Conservation (phyloP, 129 eudicot genomes). For the Apium graveolens region DNA sequence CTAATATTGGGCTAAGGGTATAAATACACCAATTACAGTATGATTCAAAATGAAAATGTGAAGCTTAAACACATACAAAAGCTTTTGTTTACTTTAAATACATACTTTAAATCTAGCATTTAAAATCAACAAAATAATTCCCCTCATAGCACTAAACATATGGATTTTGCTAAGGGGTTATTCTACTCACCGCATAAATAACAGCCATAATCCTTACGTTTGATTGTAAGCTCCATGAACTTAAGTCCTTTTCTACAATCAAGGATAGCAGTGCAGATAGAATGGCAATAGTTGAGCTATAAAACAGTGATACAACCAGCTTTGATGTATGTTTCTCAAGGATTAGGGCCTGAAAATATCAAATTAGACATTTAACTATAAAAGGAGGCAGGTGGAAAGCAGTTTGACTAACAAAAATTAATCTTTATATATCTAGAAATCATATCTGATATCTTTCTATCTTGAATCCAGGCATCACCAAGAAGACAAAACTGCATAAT, state of each 20-base stretch:
- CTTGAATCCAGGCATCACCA: background rate
- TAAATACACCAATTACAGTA: background rate
- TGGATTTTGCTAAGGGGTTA: background rate
- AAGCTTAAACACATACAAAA: background rate
- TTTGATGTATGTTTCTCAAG: slow-evolving; percentile 55
- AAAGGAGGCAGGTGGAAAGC: background rate
- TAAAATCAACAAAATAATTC: background rate
- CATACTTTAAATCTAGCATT: too few species aligned
- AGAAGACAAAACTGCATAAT: background rate
- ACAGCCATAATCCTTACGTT: slow-evolving; percentile 41
- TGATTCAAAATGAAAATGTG: background rate
- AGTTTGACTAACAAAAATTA: background rate
- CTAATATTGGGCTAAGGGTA: background rate
- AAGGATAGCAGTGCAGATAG: slow-evolving; percentile 44
- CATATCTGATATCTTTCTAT: background rate
- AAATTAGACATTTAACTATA: background rate
- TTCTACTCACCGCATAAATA: slow-evolving; percentile 52
- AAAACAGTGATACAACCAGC: slow-evolving; percentile 45
- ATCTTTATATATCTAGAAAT: background rate
- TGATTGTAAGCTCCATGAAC: slow-evolving; percentile 55
- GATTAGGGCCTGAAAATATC: slow-evolving; percentile 48
- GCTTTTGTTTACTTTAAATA: background rate
- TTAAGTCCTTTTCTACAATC: slow-evolving; percentile 41
- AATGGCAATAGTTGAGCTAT: slow-evolving; percentile 59
- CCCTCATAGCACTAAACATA: background rate